Percentiles rank a stretch among this genome's conserved stretches.
phyloP scores from a whole-genome alignment of 2,329 filamentous ascomycete genomes.

The Fusarium sp. region DNA sequence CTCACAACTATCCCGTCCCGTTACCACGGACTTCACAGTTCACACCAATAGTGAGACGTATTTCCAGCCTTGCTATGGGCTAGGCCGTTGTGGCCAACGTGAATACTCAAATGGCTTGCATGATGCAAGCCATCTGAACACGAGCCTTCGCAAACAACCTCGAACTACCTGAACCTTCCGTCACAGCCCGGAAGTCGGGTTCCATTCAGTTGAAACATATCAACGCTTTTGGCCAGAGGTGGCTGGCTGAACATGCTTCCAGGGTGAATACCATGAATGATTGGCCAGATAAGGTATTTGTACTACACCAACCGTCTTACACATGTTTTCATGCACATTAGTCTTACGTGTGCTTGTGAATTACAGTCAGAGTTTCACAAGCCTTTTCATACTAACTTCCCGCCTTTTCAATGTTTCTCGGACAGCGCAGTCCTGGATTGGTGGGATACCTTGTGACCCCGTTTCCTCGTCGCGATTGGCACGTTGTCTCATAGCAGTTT shows the following conservation, averaged over 20 bases:
- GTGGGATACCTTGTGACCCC: background rate
- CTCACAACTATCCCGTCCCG: background rate
- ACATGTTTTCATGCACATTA: background rate
- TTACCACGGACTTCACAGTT: background rate
- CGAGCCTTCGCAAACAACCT: constrained; percentile 12
- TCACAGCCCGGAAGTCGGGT: background rate
- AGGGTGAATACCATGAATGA: background rate
- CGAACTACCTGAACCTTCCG: background rate
- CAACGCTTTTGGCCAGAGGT: background rate
- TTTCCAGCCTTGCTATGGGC: background rate
- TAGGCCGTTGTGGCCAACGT: background rate
- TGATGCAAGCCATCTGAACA: background rate
- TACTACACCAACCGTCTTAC: background rate
- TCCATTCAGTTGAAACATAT: background rate
- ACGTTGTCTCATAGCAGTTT: background rate
- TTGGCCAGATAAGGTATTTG: background rate
- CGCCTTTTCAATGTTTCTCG: too few relatives aligned
- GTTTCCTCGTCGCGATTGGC: background rate
- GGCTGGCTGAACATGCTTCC: constrained; percentile 11
- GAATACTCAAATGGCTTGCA: background rate
- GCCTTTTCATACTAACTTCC: too few relatives aligned
- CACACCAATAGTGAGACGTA: background rate
- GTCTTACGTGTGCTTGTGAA: constrained; percentile 5
- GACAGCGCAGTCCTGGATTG: background rate
- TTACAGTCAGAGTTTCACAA: background rate